phyloP scores from a whole-genome alignment of 352 stramenopile species.

The Phytophthora sp. region DNA sequence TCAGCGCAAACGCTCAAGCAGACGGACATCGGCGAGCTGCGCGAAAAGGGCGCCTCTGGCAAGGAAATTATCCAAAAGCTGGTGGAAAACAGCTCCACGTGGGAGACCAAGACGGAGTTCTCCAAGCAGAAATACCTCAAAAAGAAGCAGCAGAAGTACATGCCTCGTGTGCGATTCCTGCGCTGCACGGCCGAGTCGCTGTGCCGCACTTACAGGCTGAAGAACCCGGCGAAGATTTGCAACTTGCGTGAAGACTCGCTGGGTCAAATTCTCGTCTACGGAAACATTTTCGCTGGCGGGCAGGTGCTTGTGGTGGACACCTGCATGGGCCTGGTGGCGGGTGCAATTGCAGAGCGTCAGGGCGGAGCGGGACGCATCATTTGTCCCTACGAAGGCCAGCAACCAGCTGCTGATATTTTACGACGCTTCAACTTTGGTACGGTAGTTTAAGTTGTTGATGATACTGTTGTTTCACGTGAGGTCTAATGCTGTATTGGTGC shows the following conservation, averaged over 20 bases:
- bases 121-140: slow-evolving; percentile 97
- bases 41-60: slow-evolving; percentile 72
- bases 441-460: background rate
- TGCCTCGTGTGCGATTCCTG: slow-evolving; percentile 84
- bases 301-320: slow-evolving; percentile 94
- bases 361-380: slow-evolving; percentile 73
- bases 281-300: slow-evolving; percentile 90
- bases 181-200: slow-evolving; percentile 91
- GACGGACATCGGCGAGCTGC: slow-evolving; percentile 68
- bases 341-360: slow-evolving; percentile 88
- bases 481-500: background rate
- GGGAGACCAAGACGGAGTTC: slow-evolving; percentile 95
- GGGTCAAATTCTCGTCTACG: slow-evolving; percentile 93
- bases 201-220: slow-evolving; percentile 88
- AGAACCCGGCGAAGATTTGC: slow-evolving; percentile 91
- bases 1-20: slow-evolving; percentile 81
- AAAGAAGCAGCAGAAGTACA: slow-evolving; percentile 95
- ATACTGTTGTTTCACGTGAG: background rate
- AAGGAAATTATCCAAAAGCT: slow-evolving; percentile 93
- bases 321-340: slow-evolving; percentile 92
- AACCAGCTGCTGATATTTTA: slow-evolving; percentile 75
- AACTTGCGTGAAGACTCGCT: slow-evolving; percentile 94
- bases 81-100: slow-evolving; percentile 95
- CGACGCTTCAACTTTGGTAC: slow-evolving; percentile 88
- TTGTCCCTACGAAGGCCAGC: slow-evolving; percentile 75